Percentiles rank a stretch among this genome's conserved stretches.
These are phyloP conservation scores for Rhodotorula sp. DNA, from an alignment of 1,284 basidiomycete genomes.

Conservation along the genomic window DNA sequence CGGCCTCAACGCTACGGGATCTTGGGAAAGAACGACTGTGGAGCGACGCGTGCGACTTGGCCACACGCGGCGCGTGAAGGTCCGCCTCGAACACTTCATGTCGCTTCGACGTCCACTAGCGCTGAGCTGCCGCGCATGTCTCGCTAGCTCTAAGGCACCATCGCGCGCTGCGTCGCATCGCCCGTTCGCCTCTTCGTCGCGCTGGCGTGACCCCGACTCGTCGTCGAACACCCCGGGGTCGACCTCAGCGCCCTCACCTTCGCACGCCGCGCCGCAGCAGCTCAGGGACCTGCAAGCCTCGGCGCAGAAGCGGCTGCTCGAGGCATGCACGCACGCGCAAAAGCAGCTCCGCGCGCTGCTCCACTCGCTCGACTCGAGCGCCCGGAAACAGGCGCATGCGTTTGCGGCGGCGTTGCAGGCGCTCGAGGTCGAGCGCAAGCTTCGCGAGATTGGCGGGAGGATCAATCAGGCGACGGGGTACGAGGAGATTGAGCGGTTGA, in stretches of 20 bases:
- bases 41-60: no score
- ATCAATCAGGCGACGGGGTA: conserved; percentile 87
- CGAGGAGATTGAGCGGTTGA: conserved; percentile 80
- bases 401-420: conserved; percentile 28
- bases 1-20: no score
- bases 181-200: conserved; percentile 3
- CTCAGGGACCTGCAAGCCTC: background rate
- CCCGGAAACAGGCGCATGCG: conserved; percentile 26
- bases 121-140: conserved; percentile 4
- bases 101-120: background rate
- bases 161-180: background rate
- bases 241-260: background rate
- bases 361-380: conserved; percentile 18
- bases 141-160: background rate
- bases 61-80: no score
- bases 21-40: no score
- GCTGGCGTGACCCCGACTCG: background rate
- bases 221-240: background rate
- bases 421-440: conserved; percentile 51
- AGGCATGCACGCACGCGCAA: conserved; percentile 33
- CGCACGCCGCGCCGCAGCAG: background rate
- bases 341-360: conserved; percentile 32
- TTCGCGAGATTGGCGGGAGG: conserved; percentile 71
- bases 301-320: conserved; percentile 2
- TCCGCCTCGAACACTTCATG: background rate